Base-by-base conservation (phyloP, 192 early-diverging fungal genomes). In the Dissophora globulifera region DNA sequence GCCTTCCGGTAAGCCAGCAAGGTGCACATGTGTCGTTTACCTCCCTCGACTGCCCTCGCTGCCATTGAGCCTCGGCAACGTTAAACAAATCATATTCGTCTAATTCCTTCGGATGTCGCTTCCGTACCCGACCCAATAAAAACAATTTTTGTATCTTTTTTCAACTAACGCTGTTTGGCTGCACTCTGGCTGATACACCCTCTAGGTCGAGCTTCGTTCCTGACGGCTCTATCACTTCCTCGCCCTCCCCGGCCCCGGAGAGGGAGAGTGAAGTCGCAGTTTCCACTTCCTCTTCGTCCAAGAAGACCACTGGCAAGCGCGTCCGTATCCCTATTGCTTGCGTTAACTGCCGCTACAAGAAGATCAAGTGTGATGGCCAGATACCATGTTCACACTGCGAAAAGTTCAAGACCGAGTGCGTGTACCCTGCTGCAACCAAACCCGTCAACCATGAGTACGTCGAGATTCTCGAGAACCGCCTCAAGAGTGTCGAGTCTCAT, bases 361-460 rank as follows among this genome's bases (percentile, higher is more conserved):
- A 81, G 47, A 78, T 78, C 29, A 81, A 81, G 62, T 81, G 80
- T 29, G 69, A 81, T 50, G 80, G 80, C 10, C 68, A 69, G 50
- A 52, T 61, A 12, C 80, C 80, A 9, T 81, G 80, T 35, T 57
- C 74, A 1, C 75, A 81, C 62, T 81, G 80, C 31, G 58, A 67
- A 64, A 75, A 75, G 26, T 51, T 38, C n/a, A 23, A 31, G 9
- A 42, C 42, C 7, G 50, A 66, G 7, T 75, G 71, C 43, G 26
- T 75, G 26, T 75, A 75, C 13, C 71, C 71, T 20, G 62, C 31
- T 10, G 71, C 62, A 2, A 75, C 55, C 62, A 75, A 75, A n/a
- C 71, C 71, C 12, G 57, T 75, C 5, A 75, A 66, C 23, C 61
- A 64, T 2, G 56, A 75, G 15, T 75, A 75, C 30, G 71, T 75